A percentile compares a stretch with the other conserved stretches of the same genome.
These are phyloP conservation scores for Fusarium tupiense DNA, from an alignment of 2,329 filamentous ascomycete genomes.

Conservation along the genomic window DNA sequence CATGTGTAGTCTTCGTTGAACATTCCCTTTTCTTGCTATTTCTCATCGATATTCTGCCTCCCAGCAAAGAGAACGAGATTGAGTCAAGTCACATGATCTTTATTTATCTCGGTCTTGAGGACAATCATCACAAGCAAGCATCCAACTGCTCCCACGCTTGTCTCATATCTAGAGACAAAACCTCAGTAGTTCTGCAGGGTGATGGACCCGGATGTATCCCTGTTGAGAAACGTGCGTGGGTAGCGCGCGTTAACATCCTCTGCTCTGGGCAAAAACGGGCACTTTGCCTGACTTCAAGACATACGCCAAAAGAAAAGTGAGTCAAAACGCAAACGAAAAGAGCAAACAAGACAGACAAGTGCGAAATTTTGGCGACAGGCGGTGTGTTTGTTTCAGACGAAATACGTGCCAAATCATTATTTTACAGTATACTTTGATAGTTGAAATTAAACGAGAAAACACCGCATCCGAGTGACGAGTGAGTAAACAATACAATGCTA, in stretches of 20 bases:
- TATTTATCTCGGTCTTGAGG: not conserved
- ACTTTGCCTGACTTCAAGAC: not conserved
- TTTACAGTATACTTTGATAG: slow-evolving; percentile 6
- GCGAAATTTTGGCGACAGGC: not conserved
- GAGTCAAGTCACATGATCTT: slow-evolving; percentile 14
- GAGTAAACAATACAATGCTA: slow-evolving; percentile 24
- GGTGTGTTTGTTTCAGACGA: not conserved
- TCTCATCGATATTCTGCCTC: not conserved
- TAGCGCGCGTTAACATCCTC: not conserved
- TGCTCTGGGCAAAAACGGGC: not conserved
- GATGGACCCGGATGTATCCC: not conserved
- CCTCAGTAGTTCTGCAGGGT: not conserved
- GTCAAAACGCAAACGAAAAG: not conserved
- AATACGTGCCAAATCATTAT: not conserved
- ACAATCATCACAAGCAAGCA: not conserved
- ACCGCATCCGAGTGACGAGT: slow-evolving; percentile 4
- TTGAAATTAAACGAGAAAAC: slow-evolving; percentile 18
- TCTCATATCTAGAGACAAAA: slow-evolving; percentile 10
- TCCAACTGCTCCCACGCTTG: not conserved
- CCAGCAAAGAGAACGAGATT: not conserved
- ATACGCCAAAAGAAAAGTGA: slow-evolving; percentile 7
- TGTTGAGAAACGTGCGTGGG: slow-evolving; percentile 2
- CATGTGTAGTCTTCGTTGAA: not conserved
- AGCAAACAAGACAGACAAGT: not conserved
- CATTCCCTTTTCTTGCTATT: not conserved